phyloP scores from a whole-genome alignment of 192 early-diverging fungal genomes.

The Neocallimastix lanati region DNA sequence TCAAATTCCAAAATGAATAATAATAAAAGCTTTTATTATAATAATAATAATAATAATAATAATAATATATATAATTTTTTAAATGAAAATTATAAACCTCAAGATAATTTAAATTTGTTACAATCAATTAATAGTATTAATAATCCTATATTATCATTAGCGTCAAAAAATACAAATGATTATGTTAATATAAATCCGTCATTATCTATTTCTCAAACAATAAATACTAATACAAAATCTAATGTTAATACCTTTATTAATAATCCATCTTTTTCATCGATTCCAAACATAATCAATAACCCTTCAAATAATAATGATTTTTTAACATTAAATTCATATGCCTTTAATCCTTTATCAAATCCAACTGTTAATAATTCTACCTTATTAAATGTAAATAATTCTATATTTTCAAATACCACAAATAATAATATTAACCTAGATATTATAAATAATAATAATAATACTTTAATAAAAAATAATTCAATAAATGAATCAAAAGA shows the following conservation, averaged over 20 bases:
- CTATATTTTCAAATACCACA: neutral
- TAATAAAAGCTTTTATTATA: neutral
- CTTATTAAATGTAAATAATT: neutral
- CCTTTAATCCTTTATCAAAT: neutral
- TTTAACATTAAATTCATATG: neutral
- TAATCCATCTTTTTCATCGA: neutral
- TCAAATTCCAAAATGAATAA: neutral
- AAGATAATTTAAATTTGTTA: neutral
- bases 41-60: neutral
- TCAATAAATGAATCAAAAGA: neutral
- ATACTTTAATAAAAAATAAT: neutral
- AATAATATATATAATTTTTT: neutral
- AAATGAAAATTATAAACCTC: neutral
- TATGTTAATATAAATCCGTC: neutral
- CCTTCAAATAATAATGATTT: neutral
- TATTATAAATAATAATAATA: neutral
- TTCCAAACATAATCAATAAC: neutral
- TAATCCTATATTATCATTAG: neutral
- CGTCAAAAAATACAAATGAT: neutral
- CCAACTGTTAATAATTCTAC: neutral
- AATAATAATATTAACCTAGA: too few species aligned
- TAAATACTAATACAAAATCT: neutral
- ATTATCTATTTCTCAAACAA: neutral
- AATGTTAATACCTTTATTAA: neutral
- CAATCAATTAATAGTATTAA: neutral